Evolutionary conservation across 805 yeast genomes (phyloP), one percentile per base, ranked within the genome.

Genomic region (Starmerella kuoi): DNA sequence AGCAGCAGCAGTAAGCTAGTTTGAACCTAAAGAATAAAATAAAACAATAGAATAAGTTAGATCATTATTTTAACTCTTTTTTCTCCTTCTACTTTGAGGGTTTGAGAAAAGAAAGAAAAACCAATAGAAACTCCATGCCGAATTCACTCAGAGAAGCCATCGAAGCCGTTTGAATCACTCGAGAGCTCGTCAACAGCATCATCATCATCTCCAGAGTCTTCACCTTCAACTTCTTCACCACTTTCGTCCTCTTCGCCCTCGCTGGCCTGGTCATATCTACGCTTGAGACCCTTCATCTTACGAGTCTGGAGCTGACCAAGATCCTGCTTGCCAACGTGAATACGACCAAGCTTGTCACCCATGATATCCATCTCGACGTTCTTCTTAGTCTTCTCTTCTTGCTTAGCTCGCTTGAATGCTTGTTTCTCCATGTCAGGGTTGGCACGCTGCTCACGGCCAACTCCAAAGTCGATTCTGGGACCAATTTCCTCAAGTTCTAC

Each of bases 301-400:
- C 98, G 77, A 5, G 98, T 88, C 67, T 91, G 98, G 60, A 91
- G 63, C 62, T 79, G 79, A 59, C 74, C 70, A 61, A 91, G 69
- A 61, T 91, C 97, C 69, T 91, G 98, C 62, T 78, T 78, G 65
- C 95, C 96, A 64, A 91, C 81, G 61, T 91, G 98, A 56, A 91
- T 77, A 66, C 88, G 82, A 55, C 96, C 98, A 48, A 91, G 72
- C 75, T 88, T 85, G 63, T 91, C 98, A 66, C 98, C 98, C 82
- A 91, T 73, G 42, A 69, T 56, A 61, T 91, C 97, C 35, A 78
- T 74, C 49, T 79, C 79, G 41, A 91, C 77, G 59, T 91, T 91
- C 84, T 91, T 91, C 73, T 78, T 79, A 45, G 73, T 75, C 69
- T 74, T 84, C 40, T 84, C 74, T 57, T 78, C 83, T 55, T 86